These are phyloP conservation scores for Gossypium trilobum DNA, from an alignment of 441 rosid genomes.

Conservation along the genomic window DNA sequence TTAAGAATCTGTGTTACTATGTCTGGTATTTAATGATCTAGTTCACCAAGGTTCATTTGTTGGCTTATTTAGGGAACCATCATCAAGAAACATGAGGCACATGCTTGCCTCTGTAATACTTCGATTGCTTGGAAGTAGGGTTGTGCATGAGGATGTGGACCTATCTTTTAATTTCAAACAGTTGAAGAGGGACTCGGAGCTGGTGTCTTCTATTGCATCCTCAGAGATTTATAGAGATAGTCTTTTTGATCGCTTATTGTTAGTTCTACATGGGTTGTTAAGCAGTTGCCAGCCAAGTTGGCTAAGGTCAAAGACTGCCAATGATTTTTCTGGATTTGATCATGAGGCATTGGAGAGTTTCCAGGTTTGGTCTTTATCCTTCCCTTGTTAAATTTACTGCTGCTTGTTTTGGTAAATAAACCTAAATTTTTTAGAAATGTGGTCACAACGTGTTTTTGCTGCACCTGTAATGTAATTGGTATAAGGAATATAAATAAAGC, in stretches of 20 bases:
- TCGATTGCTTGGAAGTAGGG: conserved; percentile 81
- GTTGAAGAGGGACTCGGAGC: conserved; percentile 56
- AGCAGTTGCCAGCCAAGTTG: conserved; percentile 76
- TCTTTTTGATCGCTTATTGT: conserved; percentile 73
- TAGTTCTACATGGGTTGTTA: conserved; percentile 75
- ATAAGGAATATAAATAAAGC: background rate
- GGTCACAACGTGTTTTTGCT: background rate
- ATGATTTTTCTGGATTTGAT: conserved; percentile 56
- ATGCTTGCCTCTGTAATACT: conserved; percentile 82
- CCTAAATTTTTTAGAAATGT: background rate
- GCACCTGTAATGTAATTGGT: background rate
- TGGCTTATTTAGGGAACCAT: conserved; percentile 60
- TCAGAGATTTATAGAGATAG: conserved; percentile 52
- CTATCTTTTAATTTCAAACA: conserved; percentile 38
- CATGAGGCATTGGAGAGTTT: conserved; percentile 71
- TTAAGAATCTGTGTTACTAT: background rate
- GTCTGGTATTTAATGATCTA: background rate
- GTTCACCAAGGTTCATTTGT: conserved; percentile 7
- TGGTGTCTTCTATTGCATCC: conserved; percentile 27
- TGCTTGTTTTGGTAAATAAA: background rate
- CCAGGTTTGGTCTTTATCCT: conserved; percentile 53
- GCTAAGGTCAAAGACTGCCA: conserved; percentile 56
- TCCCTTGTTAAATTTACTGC: background rate
- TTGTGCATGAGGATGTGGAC: conserved; percentile 80
- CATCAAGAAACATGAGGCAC: conserved; percentile 67